Conservation (phyloP, 2,329 filamentous ascomycete genomes). For the Huntiella omanensis region DNA sequence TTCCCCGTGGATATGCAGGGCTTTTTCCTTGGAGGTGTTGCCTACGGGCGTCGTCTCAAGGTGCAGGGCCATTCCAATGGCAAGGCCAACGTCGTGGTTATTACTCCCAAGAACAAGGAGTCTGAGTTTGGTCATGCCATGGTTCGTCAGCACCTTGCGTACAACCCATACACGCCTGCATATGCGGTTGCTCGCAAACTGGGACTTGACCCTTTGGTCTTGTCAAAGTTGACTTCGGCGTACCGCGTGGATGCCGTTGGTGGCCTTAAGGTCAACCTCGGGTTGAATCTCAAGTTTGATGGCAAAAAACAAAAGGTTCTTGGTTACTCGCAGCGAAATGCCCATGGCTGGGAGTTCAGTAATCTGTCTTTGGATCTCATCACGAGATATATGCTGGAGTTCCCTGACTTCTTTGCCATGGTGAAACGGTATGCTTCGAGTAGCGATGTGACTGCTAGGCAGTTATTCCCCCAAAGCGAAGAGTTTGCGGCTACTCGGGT, state of each 20-base stretch:
- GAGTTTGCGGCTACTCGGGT: slow-evolving; percentile 58
- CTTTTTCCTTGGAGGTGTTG: slow-evolving; percentile 88
- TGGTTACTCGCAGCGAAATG: slow-evolving; percentile 76
- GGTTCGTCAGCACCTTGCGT: slow-evolving; percentile 48
- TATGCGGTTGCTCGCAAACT: slow-evolving; percentile 75
- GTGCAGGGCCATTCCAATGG: slow-evolving; percentile 55
- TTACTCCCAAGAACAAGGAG: slow-evolving; percentile 52
- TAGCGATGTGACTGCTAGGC: slow-evolving; percentile 65
- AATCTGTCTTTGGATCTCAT: slow-evolving; percentile 64
- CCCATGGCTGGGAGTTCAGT: slow-evolving; percentile 91
- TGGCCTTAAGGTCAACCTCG: slow-evolving; percentile 70
- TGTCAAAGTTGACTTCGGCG: slow-evolving; percentile 92
- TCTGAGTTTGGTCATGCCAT: slow-evolving; percentile 63
- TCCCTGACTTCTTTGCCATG: slow-evolving; percentile 86
- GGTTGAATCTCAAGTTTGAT: slow-evolving; percentile 93
- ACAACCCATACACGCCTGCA: slow-evolving; percentile 65
- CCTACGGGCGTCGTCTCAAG: slow-evolving; percentile 78
- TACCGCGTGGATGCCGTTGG: slow-evolving; percentile 67
- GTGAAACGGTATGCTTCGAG: slow-evolving; percentile 73
- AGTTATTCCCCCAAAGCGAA: slow-evolving; percentile 55
- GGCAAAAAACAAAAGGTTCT: slow-evolving; percentile 88
- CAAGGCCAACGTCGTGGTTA: slow-evolving; percentile 65
- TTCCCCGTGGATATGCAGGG: slow-evolving; percentile 67
- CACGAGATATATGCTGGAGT: slow-evolving; percentile 75
- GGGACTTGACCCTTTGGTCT: slow-evolving; percentile 62